Evolutionary conservation across 2,329 filamentous ascomycete species (phyloP), one percentile per base, ranked within the genome.

Genomic region (Xylaria sp.): DNA sequence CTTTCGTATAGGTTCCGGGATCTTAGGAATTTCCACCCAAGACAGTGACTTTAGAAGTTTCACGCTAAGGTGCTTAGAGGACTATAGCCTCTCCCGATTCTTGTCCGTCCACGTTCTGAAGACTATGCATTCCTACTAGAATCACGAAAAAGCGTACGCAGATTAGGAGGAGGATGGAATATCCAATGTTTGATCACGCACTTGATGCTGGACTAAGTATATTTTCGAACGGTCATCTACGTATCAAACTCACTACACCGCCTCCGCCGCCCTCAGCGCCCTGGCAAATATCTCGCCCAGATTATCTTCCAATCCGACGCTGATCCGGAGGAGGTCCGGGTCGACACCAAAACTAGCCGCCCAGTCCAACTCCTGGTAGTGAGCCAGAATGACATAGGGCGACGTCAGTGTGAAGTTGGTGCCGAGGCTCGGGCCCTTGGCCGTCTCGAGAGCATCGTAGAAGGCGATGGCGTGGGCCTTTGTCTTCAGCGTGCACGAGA

Each of bases 321-420:
- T 98, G 72, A 98, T 89, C 50, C 96, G 87, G 56, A 98, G 86
- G 64, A 99, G 81, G 78, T 93, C 88, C 1, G 89, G 88, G 63
- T 96, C 91, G 2, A 98, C 93, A 0, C 94, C 93, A 78, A 91
- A 95, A 68, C 90, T 84, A 30, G 87, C 89, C 51, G 92, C 93
- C 96, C 96, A 99, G n/a, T 94, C 90, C 50, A 98, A 80, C 83
- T 99, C 96, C 54, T 87, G 85, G 76, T 96, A 99, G 80, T 99
- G 96, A 4, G 96, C 96, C 36, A 99, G 81, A 39, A 99, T 83
- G 24, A 96, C 93, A 79, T 97, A 99, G 0, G 96, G 96, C 57
- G 91, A 97, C 65, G 91, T 91, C 45, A 99, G 84, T 0, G 96
- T 98, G 78, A 99, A 99, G 80, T 99, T 99, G 0, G 96, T 98